Conservation (phyloP, 1,139 yeast species). For the Geotrichum carabidarum region DNA sequence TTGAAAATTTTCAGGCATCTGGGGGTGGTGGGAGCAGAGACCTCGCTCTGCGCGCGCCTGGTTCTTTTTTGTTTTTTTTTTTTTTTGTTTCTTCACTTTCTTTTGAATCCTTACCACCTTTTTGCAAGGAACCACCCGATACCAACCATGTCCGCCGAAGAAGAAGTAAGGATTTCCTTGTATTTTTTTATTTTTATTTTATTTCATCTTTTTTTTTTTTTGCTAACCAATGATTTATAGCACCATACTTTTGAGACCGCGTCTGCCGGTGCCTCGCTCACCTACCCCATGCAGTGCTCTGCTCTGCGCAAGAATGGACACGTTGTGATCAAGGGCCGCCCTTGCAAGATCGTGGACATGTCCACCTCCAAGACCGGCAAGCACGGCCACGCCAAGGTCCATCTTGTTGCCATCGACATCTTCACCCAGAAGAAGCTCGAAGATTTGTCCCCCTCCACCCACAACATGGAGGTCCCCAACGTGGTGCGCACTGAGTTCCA, state of each 20-base stretch:
- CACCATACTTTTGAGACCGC: slow-evolving; percentile 95
- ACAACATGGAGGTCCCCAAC: slow-evolving; percentile 99
- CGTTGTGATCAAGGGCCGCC: slow-evolving; percentile 98
- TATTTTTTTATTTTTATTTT: background rate
- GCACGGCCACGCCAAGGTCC: slow-evolving; percentile 99
- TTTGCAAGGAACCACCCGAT: background rate
- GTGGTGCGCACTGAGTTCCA: slow-evolving; percentile 93
- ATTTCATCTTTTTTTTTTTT: background rate
- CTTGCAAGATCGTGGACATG: slow-evolving; percentile 99
- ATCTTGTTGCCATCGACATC: slow-evolving; percentile 96
- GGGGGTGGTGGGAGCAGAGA: no score
- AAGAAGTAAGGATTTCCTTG: slow-evolving; percentile 23
- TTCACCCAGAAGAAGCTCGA: slow-evolving; percentile 99
- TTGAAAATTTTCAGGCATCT: no score
- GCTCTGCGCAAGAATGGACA: slow-evolving; percentile 99
- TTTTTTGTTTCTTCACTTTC: slow-evolving; percentile 4
- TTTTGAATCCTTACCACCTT: slow-evolving; percentile 1
- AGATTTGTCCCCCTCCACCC: slow-evolving; percentile 99
- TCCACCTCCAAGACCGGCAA: slow-evolving; percentile 99
- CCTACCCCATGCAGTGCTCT: slow-evolving; percentile 99
- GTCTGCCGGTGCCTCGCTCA: slow-evolving; percentile 97
- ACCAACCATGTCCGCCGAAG: slow-evolving; percentile 20
- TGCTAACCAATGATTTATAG: background rate
- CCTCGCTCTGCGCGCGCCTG: no score
- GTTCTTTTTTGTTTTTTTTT: slow-evolving; percentile 14